These are phyloP conservation scores for Leccinum pachyderme DNA, from an alignment of 1,284 basidiomycete genomes.

Conservation along the genomic window DNA sequence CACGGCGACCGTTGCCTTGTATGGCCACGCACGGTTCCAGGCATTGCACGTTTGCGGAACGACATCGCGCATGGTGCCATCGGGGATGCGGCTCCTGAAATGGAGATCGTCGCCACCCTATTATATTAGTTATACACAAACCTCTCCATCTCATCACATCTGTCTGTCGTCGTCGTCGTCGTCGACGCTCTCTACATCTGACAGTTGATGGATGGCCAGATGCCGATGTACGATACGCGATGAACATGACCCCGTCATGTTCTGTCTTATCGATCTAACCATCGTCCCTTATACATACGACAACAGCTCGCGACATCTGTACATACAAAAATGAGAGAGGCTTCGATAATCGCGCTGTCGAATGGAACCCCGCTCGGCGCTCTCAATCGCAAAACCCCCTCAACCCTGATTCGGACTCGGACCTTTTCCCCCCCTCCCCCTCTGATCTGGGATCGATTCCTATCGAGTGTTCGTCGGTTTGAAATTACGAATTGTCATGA, in stretches of 20 bases:
- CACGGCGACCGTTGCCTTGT: conserved; percentile 2
- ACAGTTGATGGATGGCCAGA: not conserved
- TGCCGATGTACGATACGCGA: not conserved
- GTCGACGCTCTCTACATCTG: not conserved
- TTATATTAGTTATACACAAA: not conserved
- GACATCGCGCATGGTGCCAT: not conserved
- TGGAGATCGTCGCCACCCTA: not conserved
- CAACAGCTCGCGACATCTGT: not conserved
- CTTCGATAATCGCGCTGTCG: not conserved
- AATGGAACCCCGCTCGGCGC: not conserved
- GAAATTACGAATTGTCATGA: conserved; percentile 3
- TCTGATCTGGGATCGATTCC: not conserved
- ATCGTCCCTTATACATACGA: not conserved
- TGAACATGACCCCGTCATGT: not conserved
- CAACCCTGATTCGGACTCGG: not conserved
- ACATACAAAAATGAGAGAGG: not conserved
- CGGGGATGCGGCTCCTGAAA: not conserved
- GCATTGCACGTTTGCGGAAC: not conserved
- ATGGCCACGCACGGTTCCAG: not conserved
- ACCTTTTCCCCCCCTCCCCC: not conserved
- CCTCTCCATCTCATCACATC: not conserved
- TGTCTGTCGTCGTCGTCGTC: not conserved
- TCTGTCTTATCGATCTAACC: not conserved
- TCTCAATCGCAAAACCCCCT: conserved; percentile 11
- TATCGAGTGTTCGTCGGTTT: conserved; percentile 1